Conservation (phyloP, 345 rosid genomes). For the Nephelium lappaceum region DNA sequence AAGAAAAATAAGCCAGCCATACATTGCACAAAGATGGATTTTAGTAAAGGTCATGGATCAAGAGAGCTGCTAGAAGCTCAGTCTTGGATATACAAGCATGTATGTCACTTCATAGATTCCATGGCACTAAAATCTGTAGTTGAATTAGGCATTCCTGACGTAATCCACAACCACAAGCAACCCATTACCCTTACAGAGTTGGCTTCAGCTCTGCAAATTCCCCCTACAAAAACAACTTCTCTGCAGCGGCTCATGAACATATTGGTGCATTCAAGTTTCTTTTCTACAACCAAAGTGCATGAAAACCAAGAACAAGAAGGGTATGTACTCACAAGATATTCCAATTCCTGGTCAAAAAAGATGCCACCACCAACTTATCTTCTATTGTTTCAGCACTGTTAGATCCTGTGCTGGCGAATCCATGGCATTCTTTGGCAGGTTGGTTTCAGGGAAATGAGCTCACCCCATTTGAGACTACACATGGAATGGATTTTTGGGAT, state of each 20-base stretch:
- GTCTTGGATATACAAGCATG: slow-evolving; percentile 33
- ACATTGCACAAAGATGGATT: too few relatives aligned
- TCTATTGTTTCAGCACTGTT: background rate
- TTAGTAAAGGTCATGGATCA: too few relatives aligned
- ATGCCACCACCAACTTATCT: background rate
- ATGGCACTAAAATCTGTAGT: slow-evolving; percentile 45
- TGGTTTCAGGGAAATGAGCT: slow-evolving; percentile 34
- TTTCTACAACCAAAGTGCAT: background rate
- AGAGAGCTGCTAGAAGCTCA: slow-evolving; percentile 32
- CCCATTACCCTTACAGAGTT: slow-evolving; percentile 42
- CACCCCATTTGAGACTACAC: background rate
- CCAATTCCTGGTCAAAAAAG: slow-evolving; percentile 31
- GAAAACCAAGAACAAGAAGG: slow-evolving; percentile 11
- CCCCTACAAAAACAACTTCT: slow-evolving; percentile 19
- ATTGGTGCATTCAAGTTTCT: slow-evolving; percentile 44
- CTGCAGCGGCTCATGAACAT: slow-evolving; percentile 39
- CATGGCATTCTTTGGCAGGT: slow-evolving; percentile 27
- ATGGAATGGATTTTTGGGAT: slow-evolving; percentile 24
- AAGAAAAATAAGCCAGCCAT: too few relatives aligned
- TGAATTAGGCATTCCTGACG: slow-evolving; percentile 43
- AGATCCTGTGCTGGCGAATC: slow-evolving; percentile 12
- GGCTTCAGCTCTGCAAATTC: slow-evolving; percentile 15
- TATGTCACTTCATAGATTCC: slow-evolving; percentile 28
- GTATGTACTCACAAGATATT: slow-evolving; percentile 25
- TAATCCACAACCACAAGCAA: slow-evolving; percentile 38